Conservation (phyloP, 805 yeast species). For the Metschnikowia arizonensis region DNA sequence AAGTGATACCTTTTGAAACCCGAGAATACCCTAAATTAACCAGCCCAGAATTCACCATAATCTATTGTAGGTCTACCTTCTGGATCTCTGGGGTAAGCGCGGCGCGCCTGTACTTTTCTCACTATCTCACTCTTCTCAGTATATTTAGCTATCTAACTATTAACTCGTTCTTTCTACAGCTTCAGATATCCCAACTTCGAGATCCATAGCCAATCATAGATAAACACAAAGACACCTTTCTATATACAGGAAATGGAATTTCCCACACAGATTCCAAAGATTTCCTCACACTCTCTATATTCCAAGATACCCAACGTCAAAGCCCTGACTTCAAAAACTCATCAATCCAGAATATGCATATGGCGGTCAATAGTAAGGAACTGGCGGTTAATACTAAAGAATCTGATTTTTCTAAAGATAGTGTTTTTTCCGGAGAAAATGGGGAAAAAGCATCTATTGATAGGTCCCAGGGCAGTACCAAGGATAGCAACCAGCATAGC, state of each 20-base stretch:
- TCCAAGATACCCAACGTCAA: not conserved
- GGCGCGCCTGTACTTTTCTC: not conserved
- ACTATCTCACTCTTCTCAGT: not conserved
- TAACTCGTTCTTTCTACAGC: not conserved
- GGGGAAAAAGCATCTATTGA: too few relatives aligned
- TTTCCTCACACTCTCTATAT: not conserved
- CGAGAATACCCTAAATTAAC: too few relatives aligned
- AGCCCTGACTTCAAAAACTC: not conserved
- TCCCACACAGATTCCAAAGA: not conserved
- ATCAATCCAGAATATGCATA: not conserved
- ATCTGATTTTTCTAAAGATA: not conserved
- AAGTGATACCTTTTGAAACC: too few relatives aligned
- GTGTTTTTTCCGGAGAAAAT: too few relatives aligned
- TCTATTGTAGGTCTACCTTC: too few relatives aligned
- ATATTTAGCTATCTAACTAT: not conserved
- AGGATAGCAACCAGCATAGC: too few relatives aligned
- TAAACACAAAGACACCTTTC: not conserved
- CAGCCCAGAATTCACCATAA: too few relatives aligned
- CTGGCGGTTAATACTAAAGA: not conserved
- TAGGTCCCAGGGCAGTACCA: too few relatives aligned
- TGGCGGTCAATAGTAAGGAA: not conserved
- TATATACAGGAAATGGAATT: not conserved
- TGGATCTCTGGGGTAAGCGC: slow-evolving; percentile 1
- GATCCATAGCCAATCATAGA: too few relatives aligned
- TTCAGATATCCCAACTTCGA: too few relatives aligned